Base-by-base conservation (phyloP, 2,329 filamentous ascomycete genomes). In the Davidsoniella australis region DNA sequence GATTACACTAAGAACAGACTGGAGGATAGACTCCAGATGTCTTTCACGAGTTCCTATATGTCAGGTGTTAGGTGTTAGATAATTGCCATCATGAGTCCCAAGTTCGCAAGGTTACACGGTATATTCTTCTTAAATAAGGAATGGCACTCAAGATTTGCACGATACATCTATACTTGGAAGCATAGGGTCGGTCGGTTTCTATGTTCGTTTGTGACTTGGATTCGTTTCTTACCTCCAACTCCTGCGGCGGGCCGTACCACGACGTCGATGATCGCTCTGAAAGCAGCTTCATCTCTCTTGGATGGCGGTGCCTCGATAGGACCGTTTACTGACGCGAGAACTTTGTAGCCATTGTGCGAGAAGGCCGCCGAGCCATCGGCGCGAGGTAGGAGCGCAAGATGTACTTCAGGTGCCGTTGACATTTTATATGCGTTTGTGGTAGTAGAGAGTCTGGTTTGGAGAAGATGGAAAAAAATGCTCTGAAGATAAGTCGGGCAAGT, bases 201-300 rank as follows among this genome's bases (percentile, higher is more conserved):
- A 12, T 33, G 8, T 33, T 33, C 29, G 7, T 33, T 33, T 9
- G 2, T 9, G 10, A 12, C 8, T 33, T 33, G 29, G 12, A 33
- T 4, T 33, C 29, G 29, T 24, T 52, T 20, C 72, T 61, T 63
- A 80, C 87, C 82, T 68, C 84, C 86, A 42, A 91, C 80, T 14
- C 88, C 88, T 55, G 82, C 79, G 36, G 83, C 81, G 45, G 89
- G 89, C 62, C 91, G 78, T 55, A 98, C 76, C 61, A 89, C 79
- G 51, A 98, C 85, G 64, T 96, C 91, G 56, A 98, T 71, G 45
- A 82, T 77, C 24, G 89, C 86, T 67, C 95, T 87, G 64, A 94
- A 88, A 6, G 91, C 83, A 56, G 91, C 77, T 63, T 96, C 86
- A 61, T 98, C 89, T 58, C 85, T 78, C 58, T 88, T 77, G 14